phyloP scores from a whole-genome alignment of 169 alveolate species.

The Besnoitia besnoiti region DNA sequence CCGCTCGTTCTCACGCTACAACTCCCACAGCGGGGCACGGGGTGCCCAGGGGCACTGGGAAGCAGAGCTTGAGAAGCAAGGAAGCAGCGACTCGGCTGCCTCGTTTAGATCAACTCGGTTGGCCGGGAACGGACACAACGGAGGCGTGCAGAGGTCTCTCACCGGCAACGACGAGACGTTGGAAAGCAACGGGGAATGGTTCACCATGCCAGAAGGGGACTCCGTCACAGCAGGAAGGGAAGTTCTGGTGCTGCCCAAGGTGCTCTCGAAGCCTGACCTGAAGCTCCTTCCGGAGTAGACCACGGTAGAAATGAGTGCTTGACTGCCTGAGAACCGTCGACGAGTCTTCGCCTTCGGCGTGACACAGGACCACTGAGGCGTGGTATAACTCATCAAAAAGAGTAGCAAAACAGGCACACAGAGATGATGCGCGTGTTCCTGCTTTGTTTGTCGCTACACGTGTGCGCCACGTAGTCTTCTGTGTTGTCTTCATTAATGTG shows the following conservation, averaged over 20 bases:
- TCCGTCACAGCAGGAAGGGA: constrained; percentile 65
- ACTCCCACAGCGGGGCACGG: too few relatives aligned
- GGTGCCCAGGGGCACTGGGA: too few relatives aligned
- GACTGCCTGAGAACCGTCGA: too few relatives aligned
- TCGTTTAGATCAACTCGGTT: not conserved
- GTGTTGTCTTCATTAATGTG: too few relatives aligned
- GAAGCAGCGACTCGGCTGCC: not conserved
- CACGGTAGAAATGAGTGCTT: not conserved
- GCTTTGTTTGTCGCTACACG: too few relatives aligned
- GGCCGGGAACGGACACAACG: not conserved
- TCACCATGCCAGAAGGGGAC: constrained; percentile 39
- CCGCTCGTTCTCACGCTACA: not conserved
- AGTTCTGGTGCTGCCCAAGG: constrained; percentile 61
- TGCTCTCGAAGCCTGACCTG: constrained; percentile 58
- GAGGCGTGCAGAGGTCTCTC: not conserved
- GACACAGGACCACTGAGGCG: too few relatives aligned
- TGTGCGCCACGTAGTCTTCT: too few relatives aligned
- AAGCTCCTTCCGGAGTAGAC: constrained; percentile 32
- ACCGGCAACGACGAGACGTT: not conserved
- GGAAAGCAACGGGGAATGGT: not conserved
- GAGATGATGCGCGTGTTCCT: too few relatives aligned
- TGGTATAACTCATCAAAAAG: too few relatives aligned
- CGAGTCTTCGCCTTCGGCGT: too few relatives aligned
- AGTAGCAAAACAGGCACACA: too few relatives aligned
- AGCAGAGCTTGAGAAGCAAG: too few relatives aligned